phyloP scores from a whole-genome alignment of 441 rosid genomes.

The Jatropha podagrica region DNA sequence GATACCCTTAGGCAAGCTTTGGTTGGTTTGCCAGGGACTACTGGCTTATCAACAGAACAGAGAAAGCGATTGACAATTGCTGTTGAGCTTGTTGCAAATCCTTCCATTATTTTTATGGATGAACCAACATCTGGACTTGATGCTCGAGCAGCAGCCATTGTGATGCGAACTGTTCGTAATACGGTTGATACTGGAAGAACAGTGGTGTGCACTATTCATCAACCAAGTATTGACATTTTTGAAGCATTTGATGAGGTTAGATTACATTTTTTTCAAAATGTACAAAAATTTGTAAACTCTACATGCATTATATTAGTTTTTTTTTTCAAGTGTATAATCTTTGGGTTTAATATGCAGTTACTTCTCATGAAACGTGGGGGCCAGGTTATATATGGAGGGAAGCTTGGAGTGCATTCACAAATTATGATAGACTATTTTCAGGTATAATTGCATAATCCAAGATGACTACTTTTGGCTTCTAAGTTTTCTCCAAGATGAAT shows the following conservation, averaged over 20 bases:
- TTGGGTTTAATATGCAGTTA: conserved; percentile 46
- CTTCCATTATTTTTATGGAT: conserved; percentile 95
- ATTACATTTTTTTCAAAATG: conserved; percentile 16
- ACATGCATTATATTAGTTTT: neutral
- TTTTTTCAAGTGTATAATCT: conserved; percentile 19
- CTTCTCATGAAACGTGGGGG: conserved; percentile 99
- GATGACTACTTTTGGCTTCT: neutral
- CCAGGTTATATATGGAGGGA: conserved; percentile 84
- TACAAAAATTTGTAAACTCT: neutral
- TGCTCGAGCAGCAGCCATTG: conserved; percentile 97
- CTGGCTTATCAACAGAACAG: conserved; percentile 92
- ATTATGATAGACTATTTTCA: conserved; percentile 78
- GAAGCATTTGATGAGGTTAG: conserved; percentile 94
- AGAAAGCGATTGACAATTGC: conserved; percentile 92
- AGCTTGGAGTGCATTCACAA: conserved; percentile 68
- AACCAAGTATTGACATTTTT: conserved; percentile 91
- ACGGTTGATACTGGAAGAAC: conserved; percentile 98
- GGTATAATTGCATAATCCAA: conserved; percentile 40
- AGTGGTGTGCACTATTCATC: conserved; percentile 94
- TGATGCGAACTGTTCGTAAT: conserved; percentile 95
- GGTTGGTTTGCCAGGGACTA: conserved; percentile 85
- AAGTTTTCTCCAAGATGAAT: neutral
- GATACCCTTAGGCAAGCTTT: conserved; percentile 64
- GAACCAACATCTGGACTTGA: conserved; percentile 99
- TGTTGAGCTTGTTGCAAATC: conserved; percentile 96